These are phyloP conservation scores for Gamsiella multidivaricata DNA, from an alignment of 192 early-diverging fungal species.

Conservation along the genomic window DNA sequence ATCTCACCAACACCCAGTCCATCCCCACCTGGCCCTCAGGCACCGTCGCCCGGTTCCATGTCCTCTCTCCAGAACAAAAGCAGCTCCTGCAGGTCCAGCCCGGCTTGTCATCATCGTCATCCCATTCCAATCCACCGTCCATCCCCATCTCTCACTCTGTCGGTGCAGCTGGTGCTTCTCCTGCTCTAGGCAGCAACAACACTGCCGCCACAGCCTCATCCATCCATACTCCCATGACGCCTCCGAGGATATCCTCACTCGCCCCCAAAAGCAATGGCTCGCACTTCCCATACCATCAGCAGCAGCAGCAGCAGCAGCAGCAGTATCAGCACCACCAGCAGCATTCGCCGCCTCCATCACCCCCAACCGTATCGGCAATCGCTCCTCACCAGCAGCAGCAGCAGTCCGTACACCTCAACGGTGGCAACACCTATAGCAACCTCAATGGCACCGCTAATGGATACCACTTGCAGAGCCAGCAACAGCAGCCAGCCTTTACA, in stretches of 20 bases:
- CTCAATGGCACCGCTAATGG: slow-evolving; percentile 2
- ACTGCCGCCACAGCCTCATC: slow-evolving; percentile 16
- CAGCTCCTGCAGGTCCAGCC: slow-evolving; percentile 7
- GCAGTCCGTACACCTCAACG: too few species aligned
- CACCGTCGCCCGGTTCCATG: slow-evolving; percentile 19
- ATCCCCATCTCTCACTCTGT: too few species aligned
- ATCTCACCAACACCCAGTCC: neutral
- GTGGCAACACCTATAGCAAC: neutral
- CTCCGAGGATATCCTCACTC: slow-evolving; percentile 42
- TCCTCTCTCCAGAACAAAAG: slow-evolving; percentile 1
- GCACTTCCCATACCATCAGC: slow-evolving; percentile 1
- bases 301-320: too few species aligned
- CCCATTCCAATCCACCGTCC: slow-evolving; percentile 11
- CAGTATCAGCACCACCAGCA: neutral
- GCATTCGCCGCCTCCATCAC: slow-evolving; percentile 21
- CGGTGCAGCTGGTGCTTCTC: too few species aligned
- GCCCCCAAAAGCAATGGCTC: slow-evolving; percentile 8
- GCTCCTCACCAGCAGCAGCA: neutral
- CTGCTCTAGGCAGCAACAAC: too few species aligned
- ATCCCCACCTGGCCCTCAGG: slow-evolving; percentile 30
- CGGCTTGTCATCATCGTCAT: slow-evolving; percentile 9
- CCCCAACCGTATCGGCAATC: slow-evolving; percentile 1
- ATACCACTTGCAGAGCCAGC: slow-evolving; percentile 4
- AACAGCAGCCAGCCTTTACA: slow-evolving; percentile 12
- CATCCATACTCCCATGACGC: slow-evolving; percentile 29